Base-by-base conservation (phyloP, 768 basidiomycete genomes). In the Galerina sulciceps region DNA sequence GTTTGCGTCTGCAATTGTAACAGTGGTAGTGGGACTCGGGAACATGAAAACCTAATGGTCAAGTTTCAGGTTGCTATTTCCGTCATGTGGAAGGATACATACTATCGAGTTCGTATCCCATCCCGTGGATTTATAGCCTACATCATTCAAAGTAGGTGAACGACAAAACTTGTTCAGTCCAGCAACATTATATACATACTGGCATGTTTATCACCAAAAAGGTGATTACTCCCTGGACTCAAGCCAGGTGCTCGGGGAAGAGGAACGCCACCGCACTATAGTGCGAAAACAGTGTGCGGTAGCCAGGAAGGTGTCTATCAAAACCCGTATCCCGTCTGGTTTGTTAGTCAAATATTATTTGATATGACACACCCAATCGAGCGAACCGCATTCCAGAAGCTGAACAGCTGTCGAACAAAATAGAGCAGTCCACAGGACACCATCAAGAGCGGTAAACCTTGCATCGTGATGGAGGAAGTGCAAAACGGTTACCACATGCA, bases 241-340 rank as follows among this genome's bases (percentile, higher is more conserved):
- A 59, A 22, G 20, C 45, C 34, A 14, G 44, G 45, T 10, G 54
- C 49, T 48, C 35, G 53, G 17, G 58, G 10, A 59, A 22, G 14
- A 59, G 26, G 10, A 53, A 31, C 13, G 45, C 52, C 10, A 59
- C 14, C 1, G 48, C 17, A n/a, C 52, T 53, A 8, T 41, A 40
- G 10, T 52, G 45, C 44, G 58, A 49, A 22, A 59, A 46, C 17
- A 59, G 4, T 2, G 37, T 47, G 44, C 58, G 58, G 31, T 41
- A 38, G 18, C 58, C 58, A 36, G 58, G 58, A 17, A 53, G 31
- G 43, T 59, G 53, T 0, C 58, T 59, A 35, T 31, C 35, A 4
- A 38, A 43, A 22, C 14, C 17, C 4, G 11, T 10, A 8, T 4
- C 15, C 10, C 15, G 31, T 31, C 10, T 34, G 10, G 44, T 11